phyloP scores from a whole-genome alignment of 2,329 filamentous ascomycete species.

The Lizonia empirigonia region DNA sequence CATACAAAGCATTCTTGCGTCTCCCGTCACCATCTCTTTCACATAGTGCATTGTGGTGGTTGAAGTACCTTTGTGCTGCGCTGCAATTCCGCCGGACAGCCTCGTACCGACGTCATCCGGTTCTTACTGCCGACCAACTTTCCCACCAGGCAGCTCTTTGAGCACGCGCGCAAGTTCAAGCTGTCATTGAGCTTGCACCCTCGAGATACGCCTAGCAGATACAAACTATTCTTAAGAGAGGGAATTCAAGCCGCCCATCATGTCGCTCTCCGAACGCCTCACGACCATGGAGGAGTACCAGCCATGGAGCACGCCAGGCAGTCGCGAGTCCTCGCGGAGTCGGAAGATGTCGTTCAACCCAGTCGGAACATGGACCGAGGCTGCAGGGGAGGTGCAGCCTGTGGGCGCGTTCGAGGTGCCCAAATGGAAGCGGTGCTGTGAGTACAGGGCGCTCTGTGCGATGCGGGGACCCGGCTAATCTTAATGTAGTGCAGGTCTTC shows the following conservation, averaged over 20 bases:
- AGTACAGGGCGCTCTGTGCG: slow-evolving; percentile 26
- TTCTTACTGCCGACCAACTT: slow-evolving; percentile 1
- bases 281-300: slow-evolving; percentile 51
- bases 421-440: slow-evolving; percentile 59
- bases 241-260: slow-evolving; percentile 21
- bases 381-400: slow-evolving; percentile 47
- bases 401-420: slow-evolving; percentile 61
- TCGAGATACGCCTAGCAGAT: background rate
- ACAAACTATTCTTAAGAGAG: background rate
- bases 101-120: slow-evolving; percentile 8
- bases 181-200: background rate
- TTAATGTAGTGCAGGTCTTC: slow-evolving; percentile 66
- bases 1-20: no score
- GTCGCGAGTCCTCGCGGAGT: slow-evolving; percentile 45
- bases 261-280: slow-evolving; percentile 49
- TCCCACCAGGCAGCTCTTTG: slow-evolving; percentile 1
- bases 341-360: slow-evolving; percentile 58
- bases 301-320: slow-evolving; percentile 47
- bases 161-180: slow-evolving; percentile 9
- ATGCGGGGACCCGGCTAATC: slow-evolving; percentile 22
- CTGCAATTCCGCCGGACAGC: slow-evolving; percentile 2
- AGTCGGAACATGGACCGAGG: slow-evolving; percentile 53
- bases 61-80: background rate
- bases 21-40: no score
- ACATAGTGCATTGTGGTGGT: background rate